Percentiles rank a stretch among this genome's conserved stretches.
phyloP scores from a whole-genome alignment of 2,329 filamentous ascomycete genomes.

The Aaosphaeria arxii region DNA sequence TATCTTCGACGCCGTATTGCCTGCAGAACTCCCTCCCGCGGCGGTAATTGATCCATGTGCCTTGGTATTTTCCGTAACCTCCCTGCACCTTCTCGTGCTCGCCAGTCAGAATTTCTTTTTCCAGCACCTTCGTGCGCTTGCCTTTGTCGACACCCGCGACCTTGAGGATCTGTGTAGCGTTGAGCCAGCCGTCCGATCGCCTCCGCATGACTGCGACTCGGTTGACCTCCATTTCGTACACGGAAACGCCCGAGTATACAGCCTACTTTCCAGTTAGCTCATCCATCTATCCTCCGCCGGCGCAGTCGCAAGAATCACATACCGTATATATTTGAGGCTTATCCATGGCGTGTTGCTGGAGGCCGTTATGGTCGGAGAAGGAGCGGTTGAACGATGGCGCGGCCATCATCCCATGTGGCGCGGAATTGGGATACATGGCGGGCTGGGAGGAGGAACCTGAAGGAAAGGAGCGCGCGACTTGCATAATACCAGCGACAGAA shows the following conservation, averaged over 20 bases:
- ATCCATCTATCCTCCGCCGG: too few relatives aligned
- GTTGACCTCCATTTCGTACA: constrained; percentile 99
- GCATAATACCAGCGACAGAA: constrained; percentile 20
- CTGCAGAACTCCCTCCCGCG: constrained; percentile 89
- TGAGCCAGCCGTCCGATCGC: constrained; percentile 91
- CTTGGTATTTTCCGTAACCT: constrained; percentile 98
- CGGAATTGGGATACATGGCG: constrained; percentile 30
- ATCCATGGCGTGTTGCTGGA: constrained; percentile 36
- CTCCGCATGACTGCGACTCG: constrained; percentile 92
- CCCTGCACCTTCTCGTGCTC: constrained; percentile 98
- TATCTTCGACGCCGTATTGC: constrained; percentile 71
- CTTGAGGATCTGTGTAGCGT: constrained; percentile 97
- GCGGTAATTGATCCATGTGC: constrained; percentile 96
- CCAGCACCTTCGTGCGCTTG: constrained; percentile 93
- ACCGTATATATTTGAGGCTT: constrained; percentile 53
- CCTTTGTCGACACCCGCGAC: constrained; percentile 97
- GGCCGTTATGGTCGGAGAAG: constrained; percentile 37
- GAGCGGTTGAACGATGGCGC: constrained; percentile 36
- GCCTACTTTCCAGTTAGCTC: constrained; percentile 48
- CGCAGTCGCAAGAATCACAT: constrained; percentile 11
- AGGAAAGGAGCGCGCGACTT: constrained; percentile 34
- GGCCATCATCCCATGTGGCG: constrained; percentile 29
- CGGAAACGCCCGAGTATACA: constrained; percentile 90
- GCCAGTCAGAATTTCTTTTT: constrained; percentile 95
- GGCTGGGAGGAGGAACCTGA: constrained; percentile 26